Evolutionary conservation across 139 green algal species (phyloP), one percentile per base, ranked within the genome.

Genomic region (Picochlorum sp.): DNA sequence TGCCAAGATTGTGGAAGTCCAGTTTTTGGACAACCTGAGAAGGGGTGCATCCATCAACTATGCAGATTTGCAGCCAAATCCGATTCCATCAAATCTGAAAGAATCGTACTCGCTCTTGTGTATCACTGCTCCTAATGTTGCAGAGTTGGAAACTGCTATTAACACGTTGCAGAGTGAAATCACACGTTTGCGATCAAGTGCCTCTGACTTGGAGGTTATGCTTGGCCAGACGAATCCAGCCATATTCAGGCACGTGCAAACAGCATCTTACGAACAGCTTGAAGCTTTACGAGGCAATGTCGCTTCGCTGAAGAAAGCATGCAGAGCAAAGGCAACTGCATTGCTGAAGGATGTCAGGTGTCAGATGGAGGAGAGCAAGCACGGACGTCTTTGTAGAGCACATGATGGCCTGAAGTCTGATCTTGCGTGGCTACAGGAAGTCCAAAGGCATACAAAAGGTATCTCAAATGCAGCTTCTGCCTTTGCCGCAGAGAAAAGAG

Each of bases 1-100:
- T 61, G 56, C 83, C 30, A 65, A 72, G 44, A 58, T 84, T 54
- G 74, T 83, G 14, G 85, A 92, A 57, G 63, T 92, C 26, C 84
- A 85, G 51, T 90, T 92, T 70, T 71, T 89, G 62, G 81, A 88
- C 56, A 81, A 88, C 74, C 78, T 92, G 72, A 72, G 85, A n/a
- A 76, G 85, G 4, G 83, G 85, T 26, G 76, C 81, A 45, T 87
- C 78, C 49, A 81, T 92, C 65, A 85, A 78, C 21, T 72, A 80
- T 18, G 73, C 72, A 16, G 82, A 88, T 65, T 66, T 88, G 60
- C 64, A 71, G 37, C 63, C 41, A 59, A 71, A 62, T 71, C 63
- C 68, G 1, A 56, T 73, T 34, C 76, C 76, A 2, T 41, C 70
- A 30, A 65, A 47, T 28, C 45, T 86, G 66, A 60, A 66, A 64